Percentiles rank a stretch among this genome's conserved stretches.
Conservation (phyloP, 2,329 filamentous ascomycete genomes). For the Falciphora oryzae region DNA sequence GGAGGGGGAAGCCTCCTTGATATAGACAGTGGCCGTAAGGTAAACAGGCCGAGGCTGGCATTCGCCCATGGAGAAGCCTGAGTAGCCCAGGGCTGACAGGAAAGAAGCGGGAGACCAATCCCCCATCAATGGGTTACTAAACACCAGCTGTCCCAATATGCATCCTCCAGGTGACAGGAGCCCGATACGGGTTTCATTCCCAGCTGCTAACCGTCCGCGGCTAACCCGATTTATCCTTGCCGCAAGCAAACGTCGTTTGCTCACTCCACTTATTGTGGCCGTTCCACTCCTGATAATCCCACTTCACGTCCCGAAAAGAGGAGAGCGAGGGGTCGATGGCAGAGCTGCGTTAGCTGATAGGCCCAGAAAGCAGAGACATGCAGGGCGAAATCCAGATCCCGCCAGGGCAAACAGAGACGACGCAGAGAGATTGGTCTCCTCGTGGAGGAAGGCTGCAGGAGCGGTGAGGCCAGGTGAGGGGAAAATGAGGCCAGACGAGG, state of each 20-base stretch:
- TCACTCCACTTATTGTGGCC: not conserved
- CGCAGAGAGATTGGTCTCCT: not conserved
- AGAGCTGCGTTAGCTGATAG: not conserved
- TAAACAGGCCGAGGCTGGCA: not conserved
- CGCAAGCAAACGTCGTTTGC: conserved; percentile 3
- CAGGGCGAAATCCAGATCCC: no score
- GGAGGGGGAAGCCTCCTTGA: not conserved
- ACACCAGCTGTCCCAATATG: not conserved
- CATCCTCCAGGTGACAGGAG: not conserved
- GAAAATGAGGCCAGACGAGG: not conserved
- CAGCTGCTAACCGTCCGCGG: not conserved
- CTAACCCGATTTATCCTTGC: not conserved
- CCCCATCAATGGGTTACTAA: no score
- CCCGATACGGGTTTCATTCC: not conserved
- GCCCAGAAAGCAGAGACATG: not conserved
- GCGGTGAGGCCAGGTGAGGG: not conserved
- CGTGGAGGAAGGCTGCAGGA: not conserved
- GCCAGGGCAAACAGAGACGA: not conserved
- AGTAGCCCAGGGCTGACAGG: not conserved
- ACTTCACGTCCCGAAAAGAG: not conserved
- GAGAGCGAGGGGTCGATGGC: not conserved
- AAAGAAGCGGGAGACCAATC: not conserved
- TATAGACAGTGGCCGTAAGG: not conserved
- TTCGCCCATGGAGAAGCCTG: not conserved
- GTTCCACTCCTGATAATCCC: not conserved